Conservation (phyloP, 2,329 filamentous ascomycete genomes). For the Neofusicoccum laricinum region DNA sequence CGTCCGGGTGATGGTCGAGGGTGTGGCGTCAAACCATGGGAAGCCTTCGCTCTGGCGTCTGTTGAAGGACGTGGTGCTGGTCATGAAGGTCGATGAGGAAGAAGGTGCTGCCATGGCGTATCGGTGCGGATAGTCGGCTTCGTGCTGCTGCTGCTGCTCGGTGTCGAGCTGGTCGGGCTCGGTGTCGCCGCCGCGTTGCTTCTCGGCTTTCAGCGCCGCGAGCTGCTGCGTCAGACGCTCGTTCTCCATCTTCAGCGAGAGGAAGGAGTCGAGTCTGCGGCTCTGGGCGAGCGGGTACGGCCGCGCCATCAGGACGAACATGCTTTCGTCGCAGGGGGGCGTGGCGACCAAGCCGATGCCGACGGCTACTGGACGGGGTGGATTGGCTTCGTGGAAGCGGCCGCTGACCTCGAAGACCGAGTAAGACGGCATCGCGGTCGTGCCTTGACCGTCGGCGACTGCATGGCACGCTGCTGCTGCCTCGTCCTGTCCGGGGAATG, state of each 20-base stretch:
- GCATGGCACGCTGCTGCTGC: too few relatives aligned
- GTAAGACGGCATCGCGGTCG: background rate
- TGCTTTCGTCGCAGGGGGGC: background rate
- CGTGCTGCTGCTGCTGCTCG: background rate
- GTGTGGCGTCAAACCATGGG: background rate
- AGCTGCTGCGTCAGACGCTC: background rate
- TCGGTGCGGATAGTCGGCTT: background rate
- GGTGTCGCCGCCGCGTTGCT: background rate
- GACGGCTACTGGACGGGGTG: background rate
- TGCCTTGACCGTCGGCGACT: background rate
- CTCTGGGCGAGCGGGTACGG: conserved; percentile 3
- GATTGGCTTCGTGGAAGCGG: background rate
- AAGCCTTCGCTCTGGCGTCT: background rate
- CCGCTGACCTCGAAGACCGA: conserved; percentile 7
- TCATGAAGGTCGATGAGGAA: background rate
- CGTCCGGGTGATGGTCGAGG: background rate
- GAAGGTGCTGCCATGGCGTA: background rate
- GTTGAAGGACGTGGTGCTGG: background rate
- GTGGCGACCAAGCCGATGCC: background rate
- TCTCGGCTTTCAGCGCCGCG: background rate
- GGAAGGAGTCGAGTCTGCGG: conserved; percentile 9
- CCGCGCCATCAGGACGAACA: conserved; percentile 15
- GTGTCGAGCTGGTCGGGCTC: background rate
- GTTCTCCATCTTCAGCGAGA: conserved; percentile 8
- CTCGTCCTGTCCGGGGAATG: background rate